Conservation (phyloP, 768 basidiomycete genomes). For the Mycena filopes region DNA sequence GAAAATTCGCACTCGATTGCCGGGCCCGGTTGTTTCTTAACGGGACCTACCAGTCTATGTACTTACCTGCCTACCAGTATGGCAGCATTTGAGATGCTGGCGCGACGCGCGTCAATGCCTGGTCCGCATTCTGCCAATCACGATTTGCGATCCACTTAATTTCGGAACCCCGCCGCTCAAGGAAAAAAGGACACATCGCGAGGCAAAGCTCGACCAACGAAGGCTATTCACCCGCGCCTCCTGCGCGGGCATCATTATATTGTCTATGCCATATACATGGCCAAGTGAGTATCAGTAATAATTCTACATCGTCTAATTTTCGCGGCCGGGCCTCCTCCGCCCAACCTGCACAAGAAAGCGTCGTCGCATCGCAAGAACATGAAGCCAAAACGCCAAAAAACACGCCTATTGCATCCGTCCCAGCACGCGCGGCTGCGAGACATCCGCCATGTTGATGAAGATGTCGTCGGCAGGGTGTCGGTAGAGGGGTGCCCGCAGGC, state of each 20-base stretch:
- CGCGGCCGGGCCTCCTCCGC: no score
- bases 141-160: no score
- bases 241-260: conserved; percentile 1
- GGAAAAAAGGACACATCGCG: conserved; percentile 4
- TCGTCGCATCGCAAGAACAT: not conserved
- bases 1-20: no score
- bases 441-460: conserved; percentile 93
- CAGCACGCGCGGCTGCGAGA: conserved; percentile 84
- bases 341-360: not conserved
- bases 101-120: no score
- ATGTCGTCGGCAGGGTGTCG: conserved; percentile 96
- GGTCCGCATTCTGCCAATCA: no score
- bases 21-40: no score
- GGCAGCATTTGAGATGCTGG: no score
- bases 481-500: conserved; percentile 92
- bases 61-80: no score
- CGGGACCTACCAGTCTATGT: no score
- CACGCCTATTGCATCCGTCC: conserved; percentile 54
- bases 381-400: conserved; percentile 10
- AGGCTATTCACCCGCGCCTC: not conserved
- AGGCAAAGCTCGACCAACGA: no score
- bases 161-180: no score
- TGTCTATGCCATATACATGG: not conserved
- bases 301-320: conserved; percentile 12
- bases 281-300: conserved; percentile 8